These are phyloP conservation scores for Hibiscus tridactylites DNA, from an alignment of 345 rosid genomes.

Conservation along the genomic window DNA sequence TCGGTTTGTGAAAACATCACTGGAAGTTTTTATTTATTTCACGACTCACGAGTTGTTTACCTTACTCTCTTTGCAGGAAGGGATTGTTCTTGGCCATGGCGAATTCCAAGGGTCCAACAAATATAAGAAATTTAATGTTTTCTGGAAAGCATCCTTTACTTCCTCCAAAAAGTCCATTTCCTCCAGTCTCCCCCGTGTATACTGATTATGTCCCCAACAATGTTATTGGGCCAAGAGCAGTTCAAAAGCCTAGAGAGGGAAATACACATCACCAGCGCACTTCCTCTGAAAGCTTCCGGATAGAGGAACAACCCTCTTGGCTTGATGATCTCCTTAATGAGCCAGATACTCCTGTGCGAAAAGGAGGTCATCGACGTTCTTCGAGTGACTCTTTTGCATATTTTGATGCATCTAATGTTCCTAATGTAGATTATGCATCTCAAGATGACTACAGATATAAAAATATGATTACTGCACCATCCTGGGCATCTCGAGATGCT, in stretches of 20 bases:
- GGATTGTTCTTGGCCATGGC: slow-evolving; percentile 44
- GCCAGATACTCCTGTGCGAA: slow-evolving; percentile 88
- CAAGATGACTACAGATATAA: slow-evolving; percentile 54
- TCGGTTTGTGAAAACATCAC: neutral
- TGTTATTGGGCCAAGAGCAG: slow-evolving; percentile 53
- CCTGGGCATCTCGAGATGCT: slow-evolving; percentile 58
- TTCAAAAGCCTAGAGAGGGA: slow-evolving; percentile 57
- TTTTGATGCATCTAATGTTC: slow-evolving; percentile 49
- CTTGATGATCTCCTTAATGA: slow-evolving; percentile 97
- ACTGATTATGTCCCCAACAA: slow-evolving; percentile 54
- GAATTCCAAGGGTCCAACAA: slow-evolving; percentile 71
- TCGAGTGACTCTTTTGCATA: slow-evolving; percentile 97
- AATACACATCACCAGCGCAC: slow-evolving; percentile 70
- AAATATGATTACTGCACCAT: slow-evolving; percentile 31
- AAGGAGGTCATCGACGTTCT: slow-evolving; percentile 90
- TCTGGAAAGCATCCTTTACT: slow-evolving; percentile 75
- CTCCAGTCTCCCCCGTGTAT: slow-evolving; percentile 54
- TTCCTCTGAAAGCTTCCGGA: slow-evolving; percentile 72
- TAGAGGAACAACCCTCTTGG: slow-evolving; percentile 98
- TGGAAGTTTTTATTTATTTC: neutral
- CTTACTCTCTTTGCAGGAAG: slow-evolving; percentile 24
- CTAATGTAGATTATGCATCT: slow-evolving; percentile 47
- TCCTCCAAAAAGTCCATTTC: slow-evolving; percentile 92
- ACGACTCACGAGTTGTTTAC: neutral
- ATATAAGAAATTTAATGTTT: slow-evolving; percentile 53